Base-by-base conservation (phyloP, 192 early-diverging fungal species). In the Gamsiella multidivaricata region DNA sequence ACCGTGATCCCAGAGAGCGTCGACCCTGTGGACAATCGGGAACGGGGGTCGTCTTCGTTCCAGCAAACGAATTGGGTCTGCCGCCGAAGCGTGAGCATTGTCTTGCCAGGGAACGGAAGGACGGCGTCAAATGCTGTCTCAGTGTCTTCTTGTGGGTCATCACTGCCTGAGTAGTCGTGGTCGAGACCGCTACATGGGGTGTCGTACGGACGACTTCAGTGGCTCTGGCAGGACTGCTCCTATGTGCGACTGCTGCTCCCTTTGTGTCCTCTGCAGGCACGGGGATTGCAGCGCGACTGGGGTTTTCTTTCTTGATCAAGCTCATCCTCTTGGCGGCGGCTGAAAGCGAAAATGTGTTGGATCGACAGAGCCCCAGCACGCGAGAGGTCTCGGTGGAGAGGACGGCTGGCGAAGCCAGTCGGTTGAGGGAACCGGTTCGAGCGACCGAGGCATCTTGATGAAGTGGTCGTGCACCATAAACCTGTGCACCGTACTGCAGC, bases 351-450 rank as follows among this genome's bases (percentile, higher is more conserved):
- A 78, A 39, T 0, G 65, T 69, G 18, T 51, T 68, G 47, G 65
- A 69, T 10, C 66, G 65, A 34, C 74, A 68, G 59, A 78, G 34
- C 5, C 74, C 74, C 20, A 78, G 47, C 9, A 51, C 49, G 4
- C 61, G 52, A 28, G 74, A 67, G 0, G 74, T 78, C 31, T 78
- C 66, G 1, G 26, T 25, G 15, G 74, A 78, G 14, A 78, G 54
- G 47, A 42, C 17, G 1, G 74, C 46, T 3, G 65, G 61, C 3
- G 28, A 22, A 5, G 69, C 52, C 47, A 78, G 29, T 34, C 74
- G 59, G 20, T 78, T 78, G 29, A 78, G 41, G 5, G 74, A 78
- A 3, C 58, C 52, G 18, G 74, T 25, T 42, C 74, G 47, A n/a
- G 54, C 54, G 8, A 78, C 66, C 33, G 31, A 42, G 15, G 51